Base-by-base conservation (phyloP, 352 stramenopile species). In the Pythium pyrilobum region DNA sequence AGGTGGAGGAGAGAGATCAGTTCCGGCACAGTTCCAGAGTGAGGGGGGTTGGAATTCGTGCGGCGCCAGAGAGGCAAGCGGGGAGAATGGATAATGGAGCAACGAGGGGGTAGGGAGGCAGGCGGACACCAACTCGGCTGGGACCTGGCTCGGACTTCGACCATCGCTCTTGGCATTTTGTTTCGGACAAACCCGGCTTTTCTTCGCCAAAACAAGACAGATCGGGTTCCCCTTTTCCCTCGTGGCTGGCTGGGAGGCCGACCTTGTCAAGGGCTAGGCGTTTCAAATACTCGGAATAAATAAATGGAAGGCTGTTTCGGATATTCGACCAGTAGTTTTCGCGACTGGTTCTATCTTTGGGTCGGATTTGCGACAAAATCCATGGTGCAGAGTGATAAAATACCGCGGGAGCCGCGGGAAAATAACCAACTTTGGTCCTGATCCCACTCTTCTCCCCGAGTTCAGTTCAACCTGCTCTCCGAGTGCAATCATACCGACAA, bases 391-490 rank as follows among this genome's bases (percentile, higher is more conserved):
- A 44, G n/a, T 44, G 43, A 51, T 39, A 39, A 51, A 51, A 29
- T 43, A 43, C 37, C 37, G n/a, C 16, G 15, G 34, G 2, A 7
- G 3, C 18, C 9, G 5, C 2, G 25, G 43, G 38, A 56, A 57
- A 63, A 57, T 23, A 44, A 44, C n/a, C 29, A 21, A 48, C 9
- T 32, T 25, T 33, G 15, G 39, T 53, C 38, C 56, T 58, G 56
- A 57, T 64, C 48, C 55, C 55, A 63, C 55, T 63, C 55, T 56
- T 52, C 10, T 10, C 18, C 48, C 27, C 42, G 28, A 49, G 45
- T 66, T 60, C 51, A 60, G 59, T 66, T 66, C 57, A 66, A 66
- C 50, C 31, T 53, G 40, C 25, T 24, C 13, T 15, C 15, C 6
- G 23, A 40, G 23, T 44, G 42, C 52, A 59, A 52, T 61, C 41